phyloP scores from a whole-genome alignment of 2,329 filamentous ascomycete species.

The Juglanconis juglandina region DNA sequence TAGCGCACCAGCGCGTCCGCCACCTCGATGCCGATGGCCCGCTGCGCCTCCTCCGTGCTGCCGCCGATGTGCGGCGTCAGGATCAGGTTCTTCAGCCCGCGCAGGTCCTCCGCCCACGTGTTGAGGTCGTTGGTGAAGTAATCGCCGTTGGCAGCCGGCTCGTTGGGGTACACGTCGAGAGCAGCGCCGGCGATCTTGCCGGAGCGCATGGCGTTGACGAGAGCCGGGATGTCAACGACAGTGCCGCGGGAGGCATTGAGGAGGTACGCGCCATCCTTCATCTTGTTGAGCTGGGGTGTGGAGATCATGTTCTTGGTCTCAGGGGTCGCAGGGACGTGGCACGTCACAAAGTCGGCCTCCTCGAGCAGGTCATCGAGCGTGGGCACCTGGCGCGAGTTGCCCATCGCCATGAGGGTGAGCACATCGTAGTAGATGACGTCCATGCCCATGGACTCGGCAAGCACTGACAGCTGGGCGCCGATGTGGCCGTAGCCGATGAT shows the following conservation, averaged over 20 bases:
- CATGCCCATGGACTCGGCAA: constrained; percentile 98
- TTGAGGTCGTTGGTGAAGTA: constrained; percentile 88
- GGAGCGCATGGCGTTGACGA: constrained; percentile 80
- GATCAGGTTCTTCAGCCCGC: constrained; percentile 84
- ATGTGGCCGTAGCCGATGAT: constrained; percentile 98
- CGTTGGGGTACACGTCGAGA: constrained; percentile 93
- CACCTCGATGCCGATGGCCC: constrained; percentile 93
- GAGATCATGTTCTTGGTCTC: constrained; percentile 94
- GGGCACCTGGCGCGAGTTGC: constrained; percentile 79
- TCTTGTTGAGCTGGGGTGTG: constrained; percentile 71
- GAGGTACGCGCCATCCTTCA: constrained; percentile 90
- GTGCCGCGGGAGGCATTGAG: constrained; percentile 95
- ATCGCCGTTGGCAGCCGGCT: constrained; percentile 89
- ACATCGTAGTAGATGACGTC: constrained; percentile 96
- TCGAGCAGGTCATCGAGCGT: constrained; percentile 73
- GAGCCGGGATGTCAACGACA: constrained; percentile 88
- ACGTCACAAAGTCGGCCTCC: constrained; percentile 85
- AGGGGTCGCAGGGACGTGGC: constrained; percentile 88
- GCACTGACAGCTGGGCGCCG: constrained; percentile 88
- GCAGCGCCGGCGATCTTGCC: constrained; percentile 91
- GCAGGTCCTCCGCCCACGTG: constrained; percentile 79
- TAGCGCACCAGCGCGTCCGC: constrained; percentile 84
- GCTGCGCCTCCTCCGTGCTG: constrained; percentile 95
- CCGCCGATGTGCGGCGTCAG: constrained; percentile 96
- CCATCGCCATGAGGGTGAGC: constrained; percentile 88